A percentile compares a stretch with the other conserved stretches of the same genome.
Evolutionary conservation across 371 early-diverging fungal genomes (phyloP).

Genomic region (Umbelopsis sp.): DNA sequence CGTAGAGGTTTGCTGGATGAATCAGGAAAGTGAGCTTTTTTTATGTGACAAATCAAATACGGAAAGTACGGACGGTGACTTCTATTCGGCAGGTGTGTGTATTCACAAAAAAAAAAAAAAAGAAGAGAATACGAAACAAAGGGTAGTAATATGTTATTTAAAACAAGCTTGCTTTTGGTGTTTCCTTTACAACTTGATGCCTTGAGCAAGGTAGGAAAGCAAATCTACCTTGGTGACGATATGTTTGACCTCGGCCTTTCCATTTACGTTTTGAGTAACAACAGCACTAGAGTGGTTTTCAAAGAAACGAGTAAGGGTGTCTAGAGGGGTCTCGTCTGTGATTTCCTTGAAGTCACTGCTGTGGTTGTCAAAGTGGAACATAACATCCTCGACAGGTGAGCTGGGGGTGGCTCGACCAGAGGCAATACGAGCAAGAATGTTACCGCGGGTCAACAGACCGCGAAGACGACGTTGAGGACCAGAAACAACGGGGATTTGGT

Average conservation of each 20-base stretch:
- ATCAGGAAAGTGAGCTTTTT: background rate
- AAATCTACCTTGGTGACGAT: slow-evolving; percentile 94
- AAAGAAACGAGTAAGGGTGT: slow-evolving; percentile 84
- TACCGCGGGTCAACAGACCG: slow-evolving; percentile 89
- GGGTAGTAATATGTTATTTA: background rate
- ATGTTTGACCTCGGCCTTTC: slow-evolving; percentile 72
- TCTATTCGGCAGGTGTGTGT: background rate
- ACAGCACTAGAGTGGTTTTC: slow-evolving; percentile 88
- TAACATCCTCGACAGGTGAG: slow-evolving; percentile 76
- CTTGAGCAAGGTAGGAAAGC: slow-evolving; percentile 77
- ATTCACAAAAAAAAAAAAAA: background rate
- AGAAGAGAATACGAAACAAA: background rate
- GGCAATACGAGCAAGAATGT: slow-evolving; percentile 83
- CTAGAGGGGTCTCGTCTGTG: slow-evolving; percentile 81
- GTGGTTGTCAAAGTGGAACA: slow-evolving; percentile 76
- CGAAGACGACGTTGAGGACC: slow-evolving; percentile 62
- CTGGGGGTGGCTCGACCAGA: slow-evolving; percentile 68
- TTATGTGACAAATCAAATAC: background rate
- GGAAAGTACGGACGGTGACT: background rate
- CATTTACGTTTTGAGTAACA: slow-evolving; percentile 72
- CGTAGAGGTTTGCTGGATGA: background rate
- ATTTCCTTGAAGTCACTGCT: slow-evolving; percentile 83
- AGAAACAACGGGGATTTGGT: slow-evolving; percentile 92
- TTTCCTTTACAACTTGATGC: slow-evolving; percentile 23
- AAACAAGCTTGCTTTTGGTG: background rate